Evolutionary conservation across 345 rosid species (phyloP).

Genomic region (Rhodamnia rubescens): DNA sequence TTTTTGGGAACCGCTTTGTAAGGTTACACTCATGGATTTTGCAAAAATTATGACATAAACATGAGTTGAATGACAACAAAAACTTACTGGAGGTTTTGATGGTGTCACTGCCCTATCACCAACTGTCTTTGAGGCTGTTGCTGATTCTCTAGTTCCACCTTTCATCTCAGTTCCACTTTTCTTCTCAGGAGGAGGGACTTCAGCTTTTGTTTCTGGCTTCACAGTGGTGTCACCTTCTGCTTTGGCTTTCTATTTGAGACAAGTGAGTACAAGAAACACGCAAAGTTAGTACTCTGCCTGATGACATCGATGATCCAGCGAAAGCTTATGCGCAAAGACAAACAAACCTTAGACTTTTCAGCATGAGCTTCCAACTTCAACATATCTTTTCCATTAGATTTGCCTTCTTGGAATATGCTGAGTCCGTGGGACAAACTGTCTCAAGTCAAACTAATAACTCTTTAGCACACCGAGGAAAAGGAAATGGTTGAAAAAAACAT

Average conservation of each 20-base stretch:
- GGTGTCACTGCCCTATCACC: constrained; percentile 12
- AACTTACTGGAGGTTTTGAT: constrained; percentile 38
- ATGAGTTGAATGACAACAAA: not conserved
- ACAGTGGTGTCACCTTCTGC: constrained; percentile 5
- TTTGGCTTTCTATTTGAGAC: constrained; percentile 21
- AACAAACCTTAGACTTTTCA: constrained; percentile 30
- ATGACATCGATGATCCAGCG: not conserved
- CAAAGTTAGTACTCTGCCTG: not conserved
- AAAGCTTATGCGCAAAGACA: not conserved
- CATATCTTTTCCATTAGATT: constrained; percentile 29
- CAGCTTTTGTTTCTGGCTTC: constrained; percentile 33
- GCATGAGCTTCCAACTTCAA: constrained; percentile 40
- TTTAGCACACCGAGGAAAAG: not conserved
- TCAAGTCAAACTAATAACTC: not conserved
- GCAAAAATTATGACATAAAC: not conserved
- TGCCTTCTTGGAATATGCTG: constrained; percentile 64
- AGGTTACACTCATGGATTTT: not conserved
- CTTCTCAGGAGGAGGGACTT: constrained; percentile 15
- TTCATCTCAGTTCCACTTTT: constrained; percentile 20
- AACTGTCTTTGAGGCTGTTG: constrained; percentile 24
- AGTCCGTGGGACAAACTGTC: constrained; percentile 87
- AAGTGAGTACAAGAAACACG: not conserved
- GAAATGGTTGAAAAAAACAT: not conserved
- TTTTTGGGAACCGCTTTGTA: not conserved
- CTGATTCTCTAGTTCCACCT: not conserved